Evolutionary conservation across 2,329 filamentous ascomycete genomes (phyloP).

Genomic region (Fusarium annulatum): DNA sequence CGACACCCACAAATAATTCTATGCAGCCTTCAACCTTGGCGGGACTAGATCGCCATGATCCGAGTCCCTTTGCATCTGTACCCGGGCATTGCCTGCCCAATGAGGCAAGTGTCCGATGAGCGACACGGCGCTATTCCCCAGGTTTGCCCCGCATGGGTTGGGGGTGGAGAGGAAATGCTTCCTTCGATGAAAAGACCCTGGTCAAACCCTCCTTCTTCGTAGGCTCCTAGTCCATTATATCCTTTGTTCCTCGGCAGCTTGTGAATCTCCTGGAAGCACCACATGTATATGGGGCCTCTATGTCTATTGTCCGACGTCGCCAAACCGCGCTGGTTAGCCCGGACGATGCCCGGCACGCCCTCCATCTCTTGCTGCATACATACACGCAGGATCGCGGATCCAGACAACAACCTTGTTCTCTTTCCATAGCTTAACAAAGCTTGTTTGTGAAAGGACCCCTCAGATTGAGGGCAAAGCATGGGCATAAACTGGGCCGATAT

Average conservation of each 20-base stretch:
- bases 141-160: slow-evolving; percentile 44
- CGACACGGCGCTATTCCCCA: slow-evolving; percentile 42
- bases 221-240: slow-evolving; percentile 18
- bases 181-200: slow-evolving; percentile 9
- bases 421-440: slow-evolving; percentile 13
- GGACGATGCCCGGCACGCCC: slow-evolving; percentile 37
- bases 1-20: slow-evolving; percentile 8
- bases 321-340: not conserved
- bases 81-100: slow-evolving; percentile 42
- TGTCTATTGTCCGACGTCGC: slow-evolving; percentile 28
- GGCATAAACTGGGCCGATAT: slow-evolving; percentile 8
- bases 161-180: slow-evolving; percentile 21
- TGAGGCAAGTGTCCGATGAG: slow-evolving; percentile 41
- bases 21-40: slow-evolving; percentile 24
- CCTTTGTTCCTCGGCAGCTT: slow-evolving; percentile 44
- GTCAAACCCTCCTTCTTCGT: not conserved
- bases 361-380: slow-evolving; percentile 14
- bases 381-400: slow-evolving; percentile 19
- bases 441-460: slow-evolving; percentile 16
- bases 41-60: slow-evolving; percentile 43
- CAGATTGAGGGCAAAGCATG: slow-evolving; percentile 1
- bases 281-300: slow-evolving; percentile 23
- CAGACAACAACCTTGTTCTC: slow-evolving; percentile 17
- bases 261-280: slow-evolving; percentile 34
- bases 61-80: slow-evolving; percentile 43